phyloP scores from a whole-genome alignment of 2,329 filamentous ascomycete species.

The Xylariaceae sp. region DNA sequence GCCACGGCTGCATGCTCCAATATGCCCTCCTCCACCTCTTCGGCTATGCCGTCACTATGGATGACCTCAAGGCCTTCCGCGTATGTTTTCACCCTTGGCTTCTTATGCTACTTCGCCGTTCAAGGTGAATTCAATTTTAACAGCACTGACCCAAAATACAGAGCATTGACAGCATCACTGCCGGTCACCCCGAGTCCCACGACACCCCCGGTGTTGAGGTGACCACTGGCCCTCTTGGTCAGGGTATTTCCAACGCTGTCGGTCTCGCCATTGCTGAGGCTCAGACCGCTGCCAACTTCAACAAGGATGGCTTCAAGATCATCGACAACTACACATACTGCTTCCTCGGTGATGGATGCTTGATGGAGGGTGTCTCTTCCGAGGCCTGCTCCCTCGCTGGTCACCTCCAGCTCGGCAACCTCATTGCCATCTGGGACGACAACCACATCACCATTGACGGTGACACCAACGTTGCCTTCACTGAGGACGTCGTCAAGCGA shows the following conservation, averaged over 20 bases:
- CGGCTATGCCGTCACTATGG: conserved; percentile 78
- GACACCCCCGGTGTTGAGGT: conserved; percentile 97
- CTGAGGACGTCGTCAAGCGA: conserved; percentile 89
- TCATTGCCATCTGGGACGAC: conserved; percentile 96
- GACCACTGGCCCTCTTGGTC: conserved; percentile 94
- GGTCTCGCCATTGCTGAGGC: conserved; percentile 96
- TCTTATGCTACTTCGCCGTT: not conserved
- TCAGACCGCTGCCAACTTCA: conserved; percentile 86
- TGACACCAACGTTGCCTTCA: conserved; percentile 93
- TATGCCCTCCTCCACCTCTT: conserved; percentile 97
- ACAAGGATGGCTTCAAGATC: conserved; percentile 89
- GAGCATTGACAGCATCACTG: conserved; percentile 67
- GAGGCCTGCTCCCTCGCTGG: conserved; percentile 91
- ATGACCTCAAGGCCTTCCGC: conserved; percentile 95
- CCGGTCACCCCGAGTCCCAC: conserved; percentile 93
- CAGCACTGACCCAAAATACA: conserved; percentile 27
- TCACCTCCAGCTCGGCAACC: conserved; percentile 95
- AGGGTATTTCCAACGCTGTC: conserved; percentile 95
- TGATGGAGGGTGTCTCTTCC: conserved; percentile 95
- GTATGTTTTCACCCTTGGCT: conserved; percentile 48
- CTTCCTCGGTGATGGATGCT: conserved; percentile 97
- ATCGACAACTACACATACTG: conserved; percentile 95
- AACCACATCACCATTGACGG: conserved; percentile 96
- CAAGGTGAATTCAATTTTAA: not conserved
- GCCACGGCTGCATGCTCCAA: conserved; percentile 98